phyloP scores from a whole-genome alignment of 306 rosid species.

The Cicer judaicum region DNA sequence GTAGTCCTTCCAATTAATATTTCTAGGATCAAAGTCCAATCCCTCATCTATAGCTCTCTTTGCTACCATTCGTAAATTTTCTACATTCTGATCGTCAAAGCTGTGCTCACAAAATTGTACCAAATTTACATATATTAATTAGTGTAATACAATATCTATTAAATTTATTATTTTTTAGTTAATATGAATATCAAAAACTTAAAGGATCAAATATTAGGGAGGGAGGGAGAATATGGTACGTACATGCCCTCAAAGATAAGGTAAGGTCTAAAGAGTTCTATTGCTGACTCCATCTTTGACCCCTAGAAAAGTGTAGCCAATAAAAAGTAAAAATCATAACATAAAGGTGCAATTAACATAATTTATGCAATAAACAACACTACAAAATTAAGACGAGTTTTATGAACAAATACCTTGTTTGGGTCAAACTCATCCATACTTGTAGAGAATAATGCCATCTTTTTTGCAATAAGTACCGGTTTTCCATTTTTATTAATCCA shows the following conservation, averaged over 20 bases:
- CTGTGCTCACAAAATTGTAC: constrained; percentile 33
- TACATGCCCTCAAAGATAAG: constrained; percentile 48
- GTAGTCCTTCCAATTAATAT: constrained; percentile 53
- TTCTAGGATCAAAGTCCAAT: constrained; percentile 48
- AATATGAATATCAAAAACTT: no score
- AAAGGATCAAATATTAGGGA: no score
- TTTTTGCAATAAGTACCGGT: constrained; percentile 1
- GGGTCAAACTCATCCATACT: background rate
- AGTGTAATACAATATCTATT: background rate
- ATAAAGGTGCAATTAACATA: background rate
- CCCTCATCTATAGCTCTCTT: constrained; percentile 1
- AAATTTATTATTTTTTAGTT: no score
- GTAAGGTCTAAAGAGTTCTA: constrained; percentile 37
- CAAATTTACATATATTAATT: no score
- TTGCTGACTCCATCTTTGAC: constrained; percentile 24
- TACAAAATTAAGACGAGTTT: background rate
- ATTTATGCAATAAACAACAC: no score
- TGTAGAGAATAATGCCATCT: background rate
- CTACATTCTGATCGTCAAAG: constrained; percentile 53
- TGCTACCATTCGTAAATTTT: constrained; percentile 33
- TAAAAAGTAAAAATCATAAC: background rate
- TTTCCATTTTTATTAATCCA: constrained; percentile 34
- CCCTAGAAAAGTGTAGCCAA: constrained; percentile 30
- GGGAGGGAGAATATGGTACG: background rate
- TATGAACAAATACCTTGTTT: constrained; percentile 1